A percentile compares a stretch with the other conserved stretches of the same genome.
phyloP scores from a whole-genome alignment of 2,329 filamentous ascomycete genomes.

The Aspergillus pseudoglaucus region DNA sequence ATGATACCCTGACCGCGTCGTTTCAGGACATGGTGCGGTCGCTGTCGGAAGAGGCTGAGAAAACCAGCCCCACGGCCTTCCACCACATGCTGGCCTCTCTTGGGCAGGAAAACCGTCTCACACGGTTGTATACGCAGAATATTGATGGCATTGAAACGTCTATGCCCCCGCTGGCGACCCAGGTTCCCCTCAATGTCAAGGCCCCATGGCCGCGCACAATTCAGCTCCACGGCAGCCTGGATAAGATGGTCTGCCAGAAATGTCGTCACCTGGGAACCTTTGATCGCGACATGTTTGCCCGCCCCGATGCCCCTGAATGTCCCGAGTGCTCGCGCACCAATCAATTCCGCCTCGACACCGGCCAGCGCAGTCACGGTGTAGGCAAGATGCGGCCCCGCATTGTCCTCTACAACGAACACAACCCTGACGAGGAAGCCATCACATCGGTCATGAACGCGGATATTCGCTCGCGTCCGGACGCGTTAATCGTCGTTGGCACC shows the following conservation, averaged over 20 bases:
- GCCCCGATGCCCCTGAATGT: conserved; percentile 77
- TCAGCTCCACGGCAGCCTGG: conserved; percentile 85
- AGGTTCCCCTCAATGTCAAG: conserved; percentile 73
- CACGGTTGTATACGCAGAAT: conserved; percentile 93
- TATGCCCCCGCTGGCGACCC: conserved; percentile 70
- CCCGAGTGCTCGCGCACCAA: conserved; percentile 68
- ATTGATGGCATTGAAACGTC: conserved; percentile 91
- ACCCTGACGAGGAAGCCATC: conserved; percentile 94
- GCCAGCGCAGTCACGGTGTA: conserved; percentile 88
- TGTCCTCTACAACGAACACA: conserved; percentile 95
- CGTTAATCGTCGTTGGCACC: conserved; percentile 89
- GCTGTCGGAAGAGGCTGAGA: conserved; percentile 69
- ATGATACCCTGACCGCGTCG: conserved; percentile 76
- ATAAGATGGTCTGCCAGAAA: conserved; percentile 96
- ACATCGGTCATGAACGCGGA: conserved; percentile 84
- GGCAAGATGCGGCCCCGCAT: conserved; percentile 85
- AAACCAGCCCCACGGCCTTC: conserved; percentile 76
- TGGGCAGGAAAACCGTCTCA: conserved; percentile 74
- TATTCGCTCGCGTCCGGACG: conserved; percentile 77
- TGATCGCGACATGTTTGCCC: conserved; percentile 71
- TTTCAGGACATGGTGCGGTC: conserved; percentile 96
- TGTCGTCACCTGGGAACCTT: conserved; percentile 73
- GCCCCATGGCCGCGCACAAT: conserved; percentile 90
- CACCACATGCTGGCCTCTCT: conserved; percentile 90
- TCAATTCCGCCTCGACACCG: conserved; percentile 65